These are phyloP conservation scores for Fusarium sarcochroum DNA, from an alignment of 2,329 filamentous ascomycete species.

Conservation along the genomic window DNA sequence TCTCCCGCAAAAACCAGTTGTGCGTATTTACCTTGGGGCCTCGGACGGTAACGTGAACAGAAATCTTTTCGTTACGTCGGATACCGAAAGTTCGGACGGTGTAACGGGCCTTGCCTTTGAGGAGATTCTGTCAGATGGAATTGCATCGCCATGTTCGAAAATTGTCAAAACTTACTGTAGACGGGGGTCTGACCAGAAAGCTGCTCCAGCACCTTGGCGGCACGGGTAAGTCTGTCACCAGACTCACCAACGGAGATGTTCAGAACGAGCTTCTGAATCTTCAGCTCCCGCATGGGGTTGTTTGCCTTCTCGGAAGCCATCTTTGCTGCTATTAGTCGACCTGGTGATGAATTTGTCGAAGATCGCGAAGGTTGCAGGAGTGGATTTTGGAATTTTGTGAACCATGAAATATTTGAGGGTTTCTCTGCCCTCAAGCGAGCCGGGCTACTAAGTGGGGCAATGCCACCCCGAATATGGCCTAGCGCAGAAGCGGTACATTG, in stretches of 20 bases:
- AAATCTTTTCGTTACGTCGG: constrained; percentile 99
- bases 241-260: constrained; percentile 99
- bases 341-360: constrained; percentile 55
- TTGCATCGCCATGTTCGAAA: constrained; percentile 28
- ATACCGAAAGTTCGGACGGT: constrained; percentile 99
- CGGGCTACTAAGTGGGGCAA: constrained; percentile 42
- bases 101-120: constrained; percentile 96
- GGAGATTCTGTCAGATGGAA: constrained; percentile 31
- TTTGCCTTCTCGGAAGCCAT: constrained; percentile 83
- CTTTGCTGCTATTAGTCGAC: constrained; percentile 57
- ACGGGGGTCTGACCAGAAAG: constrained; percentile 99
- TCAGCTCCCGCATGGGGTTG: constrained; percentile 99
- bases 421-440: constrained; percentile 57
- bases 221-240: constrained; percentile 99
- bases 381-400: constrained; percentile 55
- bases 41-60: constrained; percentile 99
- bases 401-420: constrained; percentile 57
- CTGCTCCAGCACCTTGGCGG: constrained; percentile 99
- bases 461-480: constrained; percentile 29
- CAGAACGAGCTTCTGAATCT: constrained; percentile 99
- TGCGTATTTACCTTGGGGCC: constrained; percentile 76
- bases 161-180: constrained; percentile 80
- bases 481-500: constrained; percentile 51
- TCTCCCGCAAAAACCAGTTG: not conserved
- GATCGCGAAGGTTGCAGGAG: constrained; percentile 48